These are phyloP conservation scores for Cutaneotrichosporon dermatis DNA, from an alignment of 1,284 basidiomycete species.

Conservation along the genomic window DNA sequence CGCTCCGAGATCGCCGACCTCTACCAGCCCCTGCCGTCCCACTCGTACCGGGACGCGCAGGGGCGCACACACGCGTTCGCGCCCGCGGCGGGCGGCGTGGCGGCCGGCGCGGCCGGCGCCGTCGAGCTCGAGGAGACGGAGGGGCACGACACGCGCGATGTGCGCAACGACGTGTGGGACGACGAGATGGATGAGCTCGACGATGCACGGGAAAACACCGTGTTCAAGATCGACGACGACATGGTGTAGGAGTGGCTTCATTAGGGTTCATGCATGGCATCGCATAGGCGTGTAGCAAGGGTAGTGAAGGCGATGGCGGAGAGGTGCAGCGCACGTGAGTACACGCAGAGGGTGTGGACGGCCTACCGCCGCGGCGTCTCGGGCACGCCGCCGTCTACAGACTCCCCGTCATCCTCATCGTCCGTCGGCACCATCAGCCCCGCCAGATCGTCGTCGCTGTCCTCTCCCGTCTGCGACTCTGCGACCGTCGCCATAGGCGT, in stretches of 20 bases:
- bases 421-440: conserved; percentile 45
- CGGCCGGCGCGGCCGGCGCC: conserved; percentile 4
- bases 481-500: conserved; percentile 2
- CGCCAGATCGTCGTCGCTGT: conserved; percentile 29
- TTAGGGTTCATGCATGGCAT: conserved; percentile 3
- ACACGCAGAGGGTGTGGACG: not conserved
- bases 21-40: conserved; percentile 42
- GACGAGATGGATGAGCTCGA: conserved; percentile 18
- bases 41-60: conserved; percentile 40
- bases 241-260: not conserved
- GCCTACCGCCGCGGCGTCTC: conserved; percentile 24
- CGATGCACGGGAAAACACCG: not conserved
- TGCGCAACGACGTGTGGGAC: conserved; percentile 31
- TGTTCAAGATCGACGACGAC: conserved; percentile 7
- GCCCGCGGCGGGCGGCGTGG: conserved; percentile 2
- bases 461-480: not conserved
- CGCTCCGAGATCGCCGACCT: conserved; percentile 37
- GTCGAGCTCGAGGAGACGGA: conserved; percentile 11
- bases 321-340: too few relatives aligned
- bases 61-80: conserved; percentile 38
- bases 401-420: conserved; percentile 27
- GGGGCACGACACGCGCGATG: not conserved
- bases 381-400: conserved; percentile 15
- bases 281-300: not conserved
- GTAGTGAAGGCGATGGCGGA: not conserved